Evolutionary conservation across 1,139 yeast species (phyloP).

Genomic region (Meyerozyma carpophila): DNA sequence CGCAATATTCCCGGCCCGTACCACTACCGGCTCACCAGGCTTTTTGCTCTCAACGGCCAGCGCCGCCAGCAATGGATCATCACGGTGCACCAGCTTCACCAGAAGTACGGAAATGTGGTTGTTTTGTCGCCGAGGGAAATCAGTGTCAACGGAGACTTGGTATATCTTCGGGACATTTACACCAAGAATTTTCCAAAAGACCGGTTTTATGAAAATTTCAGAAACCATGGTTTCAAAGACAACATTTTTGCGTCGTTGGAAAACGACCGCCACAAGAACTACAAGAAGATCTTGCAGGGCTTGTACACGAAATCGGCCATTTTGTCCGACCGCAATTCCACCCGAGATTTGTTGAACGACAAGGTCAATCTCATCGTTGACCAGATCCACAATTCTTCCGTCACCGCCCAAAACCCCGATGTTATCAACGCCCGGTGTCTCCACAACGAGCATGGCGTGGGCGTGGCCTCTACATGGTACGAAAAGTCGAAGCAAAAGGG

Average conservation of each 20-base stretch:
- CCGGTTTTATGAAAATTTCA: constrained; percentile 56
- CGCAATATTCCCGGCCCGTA: constrained; percentile 58
- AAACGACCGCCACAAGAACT: constrained; percentile 43
- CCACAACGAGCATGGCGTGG: constrained; percentile 19
- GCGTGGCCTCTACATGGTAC: constrained; percentile 26
- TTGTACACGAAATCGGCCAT: constrained; percentile 47
- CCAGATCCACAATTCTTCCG: constrained; percentile 25
- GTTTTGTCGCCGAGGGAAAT: constrained; percentile 59
- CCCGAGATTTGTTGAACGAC: constrained; percentile 20
- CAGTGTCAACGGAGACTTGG: constrained; percentile 49
- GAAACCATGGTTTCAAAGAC: constrained; percentile 46
- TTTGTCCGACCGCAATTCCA: constrained; percentile 25
- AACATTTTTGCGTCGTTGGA: constrained; percentile 57
- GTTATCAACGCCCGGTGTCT: constrained; percentile 25
- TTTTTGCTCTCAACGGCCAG: constrained; percentile 48
- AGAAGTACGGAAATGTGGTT: constrained; percentile 54
- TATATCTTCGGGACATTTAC: constrained; percentile 52
- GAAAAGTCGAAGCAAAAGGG: constrained; percentile 23
- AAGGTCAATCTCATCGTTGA: constrained; percentile 22
- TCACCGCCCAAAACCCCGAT: constrained; percentile 30
- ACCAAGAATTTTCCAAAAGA: constrained; percentile 55
- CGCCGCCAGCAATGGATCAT: constrained; percentile 49
- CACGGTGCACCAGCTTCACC: constrained; percentile 47
- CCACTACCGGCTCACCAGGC: constrained; percentile 40
- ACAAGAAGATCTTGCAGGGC: constrained; percentile 43